phyloP scores from a whole-genome alignment of 2,329 filamentous ascomycete species.

The Arachnomyces sp. region DNA sequence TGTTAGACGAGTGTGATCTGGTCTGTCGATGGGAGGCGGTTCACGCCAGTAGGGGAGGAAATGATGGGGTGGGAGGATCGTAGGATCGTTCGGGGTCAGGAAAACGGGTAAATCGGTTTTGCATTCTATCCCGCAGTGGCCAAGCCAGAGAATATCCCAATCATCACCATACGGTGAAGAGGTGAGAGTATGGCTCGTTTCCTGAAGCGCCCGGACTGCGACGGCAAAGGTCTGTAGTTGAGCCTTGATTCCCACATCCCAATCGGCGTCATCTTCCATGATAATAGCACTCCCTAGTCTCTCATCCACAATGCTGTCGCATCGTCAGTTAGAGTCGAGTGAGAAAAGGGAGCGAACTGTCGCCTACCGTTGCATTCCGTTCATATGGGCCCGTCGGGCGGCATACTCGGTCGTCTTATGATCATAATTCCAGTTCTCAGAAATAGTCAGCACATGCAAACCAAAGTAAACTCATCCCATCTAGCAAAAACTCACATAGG shows the following conservation, averaged over 20 bases:
- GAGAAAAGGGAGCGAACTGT: no score
- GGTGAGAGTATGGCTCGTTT: conserved; percentile 9
- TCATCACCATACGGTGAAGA: conserved; percentile 43
- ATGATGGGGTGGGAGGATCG: conserved; percentile 12
- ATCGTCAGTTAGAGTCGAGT: no score
- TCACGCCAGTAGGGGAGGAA: conserved; percentile 18
- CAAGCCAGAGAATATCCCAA: conserved; percentile 48
- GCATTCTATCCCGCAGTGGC: conserved; percentile 19
- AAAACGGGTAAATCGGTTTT: conserved; percentile 7
- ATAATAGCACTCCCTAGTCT: conserved; percentile 44
- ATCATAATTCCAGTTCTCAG: conserved; percentile 17
- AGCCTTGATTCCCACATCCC: conserved; percentile 46
- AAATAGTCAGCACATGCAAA: no score
- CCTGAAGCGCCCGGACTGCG: conserved; percentile 11
- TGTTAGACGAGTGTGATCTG: conserved; percentile 11
- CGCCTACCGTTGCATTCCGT: conserved; percentile 16
- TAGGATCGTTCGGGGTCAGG: conserved; percentile 11
- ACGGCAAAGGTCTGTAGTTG: conserved; percentile 31
- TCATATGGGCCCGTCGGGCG: conserved; percentile 16
- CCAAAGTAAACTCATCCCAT: no score
- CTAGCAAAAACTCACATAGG: no score
- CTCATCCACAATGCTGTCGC: conserved; percentile 40
- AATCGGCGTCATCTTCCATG: conserved; percentile 52
- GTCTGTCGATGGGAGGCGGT: conserved; percentile 9
- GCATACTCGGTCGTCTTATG: conserved; percentile 13